Percentiles rank a stretch among this genome's conserved stretches.
Evolutionary conservation across 169 alveolate species (phyloP).

Genomic region (Plasmodium cynomolgi): DNA sequence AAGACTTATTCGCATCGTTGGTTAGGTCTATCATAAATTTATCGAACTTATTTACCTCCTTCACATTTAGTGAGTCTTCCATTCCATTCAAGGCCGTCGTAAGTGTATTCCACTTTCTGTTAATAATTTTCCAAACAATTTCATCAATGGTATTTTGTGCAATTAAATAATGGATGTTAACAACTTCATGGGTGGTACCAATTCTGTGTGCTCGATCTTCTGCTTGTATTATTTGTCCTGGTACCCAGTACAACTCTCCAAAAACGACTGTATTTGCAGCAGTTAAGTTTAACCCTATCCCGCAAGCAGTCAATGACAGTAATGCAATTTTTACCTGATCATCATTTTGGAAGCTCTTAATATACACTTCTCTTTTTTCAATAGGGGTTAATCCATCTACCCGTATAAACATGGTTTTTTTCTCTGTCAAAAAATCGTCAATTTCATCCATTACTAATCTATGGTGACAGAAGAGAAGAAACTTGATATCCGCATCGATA

Average conservation of each 20-base stretch:
- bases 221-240: constrained; percentile 97
- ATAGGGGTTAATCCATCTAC: constrained; percentile 95
- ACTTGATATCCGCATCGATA: constrained; percentile 91
- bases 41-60: constrained; percentile 66
- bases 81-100: constrained; percentile 85
- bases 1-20: constrained; percentile 56
- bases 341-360: constrained; percentile 91
- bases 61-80: constrained; percentile 71
- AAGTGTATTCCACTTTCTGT: constrained; percentile 86
- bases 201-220: constrained; percentile 99
- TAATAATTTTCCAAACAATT: constrained; percentile 84
- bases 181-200: constrained; percentile 88
- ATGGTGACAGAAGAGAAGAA: constrained; percentile 97
- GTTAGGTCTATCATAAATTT: constrained; percentile 60
- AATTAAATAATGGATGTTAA: constrained; percentile 89
- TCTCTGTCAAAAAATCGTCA: constrained; percentile 83
- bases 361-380: constrained; percentile 90
- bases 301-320: constrained; percentile 96
- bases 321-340: constrained; percentile 90
- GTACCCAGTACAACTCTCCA: constrained; percentile 98
- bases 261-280: constrained; percentile 97
- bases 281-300: constrained; percentile 95
- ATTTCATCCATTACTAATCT: constrained; percentile 92
- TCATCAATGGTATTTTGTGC: constrained; percentile 90
- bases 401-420: constrained; percentile 88